These are phyloP conservation scores for Solanum virginianum DNA, from an alignment of 257 asterid genomes.

Conservation along the genomic window DNA sequence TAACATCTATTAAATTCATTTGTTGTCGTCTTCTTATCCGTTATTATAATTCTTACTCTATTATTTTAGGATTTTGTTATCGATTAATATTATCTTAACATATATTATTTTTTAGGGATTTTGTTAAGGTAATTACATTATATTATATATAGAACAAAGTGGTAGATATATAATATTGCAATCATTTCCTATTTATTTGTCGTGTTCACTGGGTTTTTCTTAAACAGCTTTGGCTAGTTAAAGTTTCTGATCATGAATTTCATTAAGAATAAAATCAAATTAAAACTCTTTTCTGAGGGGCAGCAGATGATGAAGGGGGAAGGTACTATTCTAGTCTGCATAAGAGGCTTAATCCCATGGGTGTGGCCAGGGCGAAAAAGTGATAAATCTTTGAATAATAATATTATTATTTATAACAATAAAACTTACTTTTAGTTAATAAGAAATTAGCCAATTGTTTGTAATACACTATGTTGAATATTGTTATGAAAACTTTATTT, in stretches of 20 bases:
- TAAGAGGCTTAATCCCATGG: too few species aligned
- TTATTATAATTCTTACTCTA: neutral
- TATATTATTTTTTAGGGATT: neutral
- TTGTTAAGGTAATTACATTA: neutral
- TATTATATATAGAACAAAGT: neutral
- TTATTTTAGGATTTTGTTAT: too few species aligned
- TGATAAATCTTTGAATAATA: neutral
- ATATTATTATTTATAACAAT: neutral
- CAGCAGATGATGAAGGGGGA: too few species aligned
- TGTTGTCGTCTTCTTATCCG: neutral
- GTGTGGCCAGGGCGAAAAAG: too few species aligned
- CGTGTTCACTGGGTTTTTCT: too few species aligned
- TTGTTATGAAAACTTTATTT: neutral
- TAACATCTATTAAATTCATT: neutral
- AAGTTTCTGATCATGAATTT: too few species aligned
- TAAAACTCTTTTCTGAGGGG: too few species aligned
- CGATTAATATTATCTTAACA: too few species aligned
- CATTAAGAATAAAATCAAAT: too few species aligned
- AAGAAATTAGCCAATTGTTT: neutral
- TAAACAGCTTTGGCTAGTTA: too few species aligned
- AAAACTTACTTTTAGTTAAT: too few species aligned
- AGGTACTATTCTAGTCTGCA: too few species aligned
- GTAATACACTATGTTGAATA: neutral
- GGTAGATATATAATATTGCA: neutral
- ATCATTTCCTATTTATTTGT: neutral